Conservation (phyloP, 768 basidiomycete genomes). For the Baorangia bicolor region DNA sequence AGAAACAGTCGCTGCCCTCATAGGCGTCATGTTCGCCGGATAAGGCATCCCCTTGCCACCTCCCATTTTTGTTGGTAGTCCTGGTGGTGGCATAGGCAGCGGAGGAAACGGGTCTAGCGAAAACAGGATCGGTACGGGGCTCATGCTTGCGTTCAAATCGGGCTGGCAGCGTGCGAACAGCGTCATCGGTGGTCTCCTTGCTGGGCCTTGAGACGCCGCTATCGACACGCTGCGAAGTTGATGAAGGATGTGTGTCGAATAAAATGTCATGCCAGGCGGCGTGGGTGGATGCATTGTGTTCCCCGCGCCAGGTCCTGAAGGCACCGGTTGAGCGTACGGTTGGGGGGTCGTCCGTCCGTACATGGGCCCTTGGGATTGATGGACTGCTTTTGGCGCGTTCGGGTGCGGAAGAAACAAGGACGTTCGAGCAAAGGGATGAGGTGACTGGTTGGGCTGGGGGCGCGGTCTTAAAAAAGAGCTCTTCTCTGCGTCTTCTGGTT, state of each 20-base stretch:
- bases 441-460: conserved; percentile 12
- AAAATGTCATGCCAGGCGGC: conserved; percentile 30
- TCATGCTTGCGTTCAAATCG: conserved; percentile 48
- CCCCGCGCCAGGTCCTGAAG: conserved; percentile 7
- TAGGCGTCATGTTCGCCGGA: conserved; percentile 12
- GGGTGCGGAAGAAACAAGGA: conserved; percentile 55
- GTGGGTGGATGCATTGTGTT: background rate
- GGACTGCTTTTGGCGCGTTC: conserved; percentile 46
- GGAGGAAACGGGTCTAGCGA: conserved; percentile 49
- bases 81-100: conserved; percentile 7
- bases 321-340: conserved; percentile 9
- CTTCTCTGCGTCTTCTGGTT: conserved; percentile 10
- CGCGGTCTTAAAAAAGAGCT: conserved; percentile 29
- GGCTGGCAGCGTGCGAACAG: conserved; percentile 57
- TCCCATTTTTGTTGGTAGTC: background rate
- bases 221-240: conserved; percentile 23
- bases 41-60: background rate
- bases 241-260: conserved; percentile 28
- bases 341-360: conserved; percentile 43
- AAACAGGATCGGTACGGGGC: conserved; percentile 64
- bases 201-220: conserved; percentile 21
- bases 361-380: conserved; percentile 50
- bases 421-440: conserved; percentile 33
- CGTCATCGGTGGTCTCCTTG: conserved; percentile 36
- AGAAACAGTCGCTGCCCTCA: conserved; percentile 33